Evolutionary conservation across 2,329 filamentous ascomycete species (phyloP).

Genomic region (Penicillium thymicola): DNA sequence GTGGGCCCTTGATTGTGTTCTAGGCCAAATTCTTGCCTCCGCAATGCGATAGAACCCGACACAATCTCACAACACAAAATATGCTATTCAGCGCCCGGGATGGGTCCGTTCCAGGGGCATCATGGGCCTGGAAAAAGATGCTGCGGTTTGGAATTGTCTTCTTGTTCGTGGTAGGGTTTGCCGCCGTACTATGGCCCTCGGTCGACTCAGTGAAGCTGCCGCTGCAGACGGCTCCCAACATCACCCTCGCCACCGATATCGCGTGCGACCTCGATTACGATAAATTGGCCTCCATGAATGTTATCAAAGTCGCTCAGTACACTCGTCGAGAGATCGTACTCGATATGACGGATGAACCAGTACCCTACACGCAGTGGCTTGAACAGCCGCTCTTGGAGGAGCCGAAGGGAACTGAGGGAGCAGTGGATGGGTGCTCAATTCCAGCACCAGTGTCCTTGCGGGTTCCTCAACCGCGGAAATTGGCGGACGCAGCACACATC

Average conservation of each 20-base stretch:
- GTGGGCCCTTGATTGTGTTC: conserved; percentile 8
- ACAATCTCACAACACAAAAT: neutral
- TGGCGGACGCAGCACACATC: conserved; percentile 49
- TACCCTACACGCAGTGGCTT: conserved; percentile 28
- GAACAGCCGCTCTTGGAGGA: conserved; percentile 27
- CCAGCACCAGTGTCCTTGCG: conserved; percentile 47
- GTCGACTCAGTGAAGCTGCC: conserved; percentile 12
- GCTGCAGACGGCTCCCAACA: conserved; percentile 23
- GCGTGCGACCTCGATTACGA: conserved; percentile 29
- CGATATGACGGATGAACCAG: conserved; percentile 18
- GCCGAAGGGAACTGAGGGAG: conserved; percentile 7
- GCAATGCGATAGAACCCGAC: conserved; percentile 20
- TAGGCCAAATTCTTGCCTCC: conserved; percentile 9
- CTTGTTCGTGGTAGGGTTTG: conserved; percentile 26
- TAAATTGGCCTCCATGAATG: conserved; percentile 22
- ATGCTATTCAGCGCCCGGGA: conserved; percentile 30
- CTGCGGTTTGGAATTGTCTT: conserved; percentile 28
- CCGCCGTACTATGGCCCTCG: conserved; percentile 27
- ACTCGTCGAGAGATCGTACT: conserved; percentile 32
- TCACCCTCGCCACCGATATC: conserved; percentile 30
- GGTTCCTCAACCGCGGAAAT: conserved; percentile 45
- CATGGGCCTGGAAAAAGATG: conserved; percentile 33
- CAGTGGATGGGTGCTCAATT: conserved; percentile 38
- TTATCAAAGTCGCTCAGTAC: conserved; percentile 29
- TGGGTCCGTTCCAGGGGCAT: conserved; percentile 23